Base-by-base conservation (phyloP, 148 eudicot genomes). In the Beta vulgaris region DNA sequence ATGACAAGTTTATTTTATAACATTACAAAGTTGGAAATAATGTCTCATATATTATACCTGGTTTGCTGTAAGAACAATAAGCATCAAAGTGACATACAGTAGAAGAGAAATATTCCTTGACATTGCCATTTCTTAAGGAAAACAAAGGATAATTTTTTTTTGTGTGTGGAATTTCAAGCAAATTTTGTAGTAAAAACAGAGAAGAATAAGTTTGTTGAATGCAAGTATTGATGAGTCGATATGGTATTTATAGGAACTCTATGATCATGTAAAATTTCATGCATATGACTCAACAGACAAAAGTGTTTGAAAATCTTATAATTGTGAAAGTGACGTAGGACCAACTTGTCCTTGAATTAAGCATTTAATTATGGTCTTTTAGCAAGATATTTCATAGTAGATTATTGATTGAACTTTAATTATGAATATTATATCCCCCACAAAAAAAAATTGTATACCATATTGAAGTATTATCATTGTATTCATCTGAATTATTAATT, bases 241-340 rank as follows among this genome's bases (percentile, higher is more conserved):
- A 34, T 39, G 58, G 75, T 80, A 75, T 80, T 76, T 80, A 80
- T 80, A 80, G 83, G 66, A 79, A 75, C 12, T 26, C 26, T 69
- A 15, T 28, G 21, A 18, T 28, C n/a, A 12, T 62, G 36, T 28
- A 6, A 64, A 69, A 60, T 54, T 55, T 54, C 64, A 53, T 78
- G 76, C 81, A 72, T 51, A 53, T 43, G 58, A 35, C 49, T 49
- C 34, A 39, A 68, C 31, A 29, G 58, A 36, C 23, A 75, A 65
- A n/a, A 25, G 6, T 73, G 54, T 67, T 54, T 55, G 3, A 51
- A 39, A 9, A 21, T 40, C 40, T 31, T 32, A 19, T 43, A 32
- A 64, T 66, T 63, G 62, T 74, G 78, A 80, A 69, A 69, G 44
- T 60, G 63, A 75, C 63, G 55, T 74, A 68, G 61, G 70, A 68